Evolutionary conservation across 1,284 basidiomycete species (phyloP).

Genomic region (Ustilago lituana): DNA sequence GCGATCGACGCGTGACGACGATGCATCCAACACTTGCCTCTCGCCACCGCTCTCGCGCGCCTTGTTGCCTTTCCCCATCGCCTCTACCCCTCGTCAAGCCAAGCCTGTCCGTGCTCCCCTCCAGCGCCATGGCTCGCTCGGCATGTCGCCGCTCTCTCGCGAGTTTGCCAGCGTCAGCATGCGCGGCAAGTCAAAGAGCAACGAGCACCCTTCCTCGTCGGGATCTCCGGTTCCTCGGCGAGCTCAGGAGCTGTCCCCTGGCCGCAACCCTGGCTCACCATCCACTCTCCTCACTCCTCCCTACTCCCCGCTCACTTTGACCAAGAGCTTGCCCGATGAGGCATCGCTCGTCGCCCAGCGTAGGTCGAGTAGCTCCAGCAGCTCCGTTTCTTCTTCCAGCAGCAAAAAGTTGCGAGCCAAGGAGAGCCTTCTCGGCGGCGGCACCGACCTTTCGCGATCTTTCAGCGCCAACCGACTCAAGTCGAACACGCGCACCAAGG

Average conservation of each 20-base stretch:
- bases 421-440: slow-evolving; percentile 44
- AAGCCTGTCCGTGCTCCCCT: slow-evolving; percentile 32
- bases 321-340: slow-evolving; percentile 41
- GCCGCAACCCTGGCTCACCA: slow-evolving; percentile 26
- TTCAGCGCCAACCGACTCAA: slow-evolving; percentile 50
- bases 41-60: slow-evolving; percentile 18
- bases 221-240: slow-evolving; percentile 38
- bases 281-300: slow-evolving; percentile 51
- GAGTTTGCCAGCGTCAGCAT: slow-evolving; percentile 56
- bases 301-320: slow-evolving; percentile 43
- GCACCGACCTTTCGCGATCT: slow-evolving; percentile 39
- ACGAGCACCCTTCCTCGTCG: slow-evolving; percentile 27
- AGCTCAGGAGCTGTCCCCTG: slow-evolving; percentile 25
- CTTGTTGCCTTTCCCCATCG: slow-evolving; percentile 21
- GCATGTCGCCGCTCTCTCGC: slow-evolving; percentile 53
- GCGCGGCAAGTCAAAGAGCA: slow-evolving; percentile 45
- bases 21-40: slow-evolving; percentile 9
- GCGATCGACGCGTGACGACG: slow-evolving; percentile 8
- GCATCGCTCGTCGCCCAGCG: slow-evolving; percentile 20
- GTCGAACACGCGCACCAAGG: slow-evolving; percentile 34
- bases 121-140: slow-evolving; percentile 47
- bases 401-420: slow-evolving; percentile 44
- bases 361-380: slow-evolving; percentile 42
- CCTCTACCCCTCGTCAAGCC: slow-evolving; percentile 25
- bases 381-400: slow-evolving; percentile 40